Percentiles rank a stretch among this genome's conserved stretches.
Evolutionary conservation across 1,139 yeast genomes (phyloP).

Genomic region (Pichia sp.): DNA sequence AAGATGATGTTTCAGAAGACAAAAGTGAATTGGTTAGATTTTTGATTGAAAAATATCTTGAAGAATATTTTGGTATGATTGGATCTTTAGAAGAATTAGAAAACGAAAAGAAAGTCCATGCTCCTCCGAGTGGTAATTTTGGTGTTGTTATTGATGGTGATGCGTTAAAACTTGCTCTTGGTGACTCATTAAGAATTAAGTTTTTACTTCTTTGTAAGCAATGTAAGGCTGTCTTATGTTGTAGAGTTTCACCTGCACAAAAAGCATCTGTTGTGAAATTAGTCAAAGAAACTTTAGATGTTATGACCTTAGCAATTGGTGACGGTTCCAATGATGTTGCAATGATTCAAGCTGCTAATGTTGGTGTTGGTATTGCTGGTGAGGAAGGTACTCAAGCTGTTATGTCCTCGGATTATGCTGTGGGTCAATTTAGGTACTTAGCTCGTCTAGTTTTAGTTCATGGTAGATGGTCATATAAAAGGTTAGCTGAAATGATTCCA

Average conservation of each 20-base stretch:
- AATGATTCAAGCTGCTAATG: slow-evolving; percentile 97
- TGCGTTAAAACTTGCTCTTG: slow-evolving; percentile 69
- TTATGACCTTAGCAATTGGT: slow-evolving; percentile 90
- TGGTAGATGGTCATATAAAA: slow-evolving; percentile 93
- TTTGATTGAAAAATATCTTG: slow-evolving; percentile 54
- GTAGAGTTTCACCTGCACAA: slow-evolving; percentile 96
- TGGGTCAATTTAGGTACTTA: slow-evolving; percentile 88
- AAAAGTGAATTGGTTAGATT: slow-evolving; percentile 44
- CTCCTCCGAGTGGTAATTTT: slow-evolving; percentile 67
- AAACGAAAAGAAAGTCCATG: slow-evolving; percentile 62
- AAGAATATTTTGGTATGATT: slow-evolving; percentile 53
- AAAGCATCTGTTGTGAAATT: slow-evolving; percentile 92
- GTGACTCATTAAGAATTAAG: slow-evolving; percentile 49
- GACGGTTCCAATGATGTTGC: slow-evolving; percentile 99
- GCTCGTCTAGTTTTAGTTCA: slow-evolving; percentile 77
- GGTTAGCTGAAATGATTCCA: slow-evolving; percentile 92
- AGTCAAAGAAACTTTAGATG: slow-evolving; percentile 74
- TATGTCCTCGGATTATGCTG: slow-evolving; percentile 94
- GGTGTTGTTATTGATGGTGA: slow-evolving; percentile 94
- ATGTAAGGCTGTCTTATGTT: slow-evolving; percentile 88
- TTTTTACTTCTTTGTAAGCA: slow-evolving; percentile 84
- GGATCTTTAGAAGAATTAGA: slow-evolving; percentile 58
- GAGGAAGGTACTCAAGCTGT: slow-evolving; percentile 98
- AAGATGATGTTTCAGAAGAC: slow-evolving; percentile 31
- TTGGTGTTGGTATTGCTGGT: slow-evolving; percentile 97